Evolutionary conservation across 2,329 filamentous ascomycete species (phyloP).

Genomic region (Ophiostoma montium): DNA sequence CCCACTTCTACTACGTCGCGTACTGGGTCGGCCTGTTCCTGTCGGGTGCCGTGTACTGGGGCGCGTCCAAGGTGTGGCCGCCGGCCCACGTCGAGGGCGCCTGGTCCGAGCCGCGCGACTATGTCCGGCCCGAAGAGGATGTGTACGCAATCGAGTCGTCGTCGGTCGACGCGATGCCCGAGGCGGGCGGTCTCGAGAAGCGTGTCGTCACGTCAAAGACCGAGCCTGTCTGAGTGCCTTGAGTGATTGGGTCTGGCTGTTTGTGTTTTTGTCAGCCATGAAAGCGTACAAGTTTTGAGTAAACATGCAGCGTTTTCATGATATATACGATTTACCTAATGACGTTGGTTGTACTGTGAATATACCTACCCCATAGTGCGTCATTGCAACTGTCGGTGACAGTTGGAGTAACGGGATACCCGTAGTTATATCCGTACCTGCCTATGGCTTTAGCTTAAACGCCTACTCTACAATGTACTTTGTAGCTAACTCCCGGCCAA

Average conservation of each 20-base stretch:
- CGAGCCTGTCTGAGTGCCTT: neutral
- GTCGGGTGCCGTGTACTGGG: slow-evolving; percentile 16
- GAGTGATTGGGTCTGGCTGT: too few relatives aligned
- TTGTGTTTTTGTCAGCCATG: too few relatives aligned
- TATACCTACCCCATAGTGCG: too few relatives aligned
- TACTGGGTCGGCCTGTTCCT: slow-evolving; percentile 39
- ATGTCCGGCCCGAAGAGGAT: slow-evolving; percentile 18
- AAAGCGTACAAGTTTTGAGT: too few relatives aligned
- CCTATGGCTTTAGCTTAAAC: too few relatives aligned
- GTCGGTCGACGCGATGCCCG: neutral
- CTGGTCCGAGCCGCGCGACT: slow-evolving; percentile 13
- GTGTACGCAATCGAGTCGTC: neutral
- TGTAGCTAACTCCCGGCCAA: neutral
- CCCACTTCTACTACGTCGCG: slow-evolving; percentile 40
- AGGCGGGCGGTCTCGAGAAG: neutral
- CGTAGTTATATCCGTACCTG: too few relatives aligned
- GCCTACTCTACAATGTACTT: neutral
- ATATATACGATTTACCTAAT: too few relatives aligned
- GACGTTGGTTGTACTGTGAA: too few relatives aligned
- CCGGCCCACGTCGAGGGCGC: slow-evolving; percentile 9
- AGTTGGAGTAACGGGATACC: too few relatives aligned
- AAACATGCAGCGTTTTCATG: too few relatives aligned
- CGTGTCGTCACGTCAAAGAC: neutral
- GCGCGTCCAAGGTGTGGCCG: slow-evolving; percentile 12
- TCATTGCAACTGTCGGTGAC: too few relatives aligned